Conservation (phyloP, 148 eudicot genomes). For the Chenopodium quinoa region DNA sequence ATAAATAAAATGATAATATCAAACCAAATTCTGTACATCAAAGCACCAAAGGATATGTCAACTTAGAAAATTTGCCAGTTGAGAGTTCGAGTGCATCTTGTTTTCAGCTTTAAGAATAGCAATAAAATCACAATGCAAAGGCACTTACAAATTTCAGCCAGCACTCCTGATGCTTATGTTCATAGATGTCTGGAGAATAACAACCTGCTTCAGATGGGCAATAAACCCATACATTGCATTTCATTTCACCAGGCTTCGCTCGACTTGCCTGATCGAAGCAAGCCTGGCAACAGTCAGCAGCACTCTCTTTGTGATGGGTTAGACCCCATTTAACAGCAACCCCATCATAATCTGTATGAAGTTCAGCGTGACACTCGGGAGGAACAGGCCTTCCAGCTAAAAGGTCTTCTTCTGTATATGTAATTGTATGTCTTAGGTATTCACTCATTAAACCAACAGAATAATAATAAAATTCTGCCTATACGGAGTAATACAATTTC, state of each 20-base stretch:
- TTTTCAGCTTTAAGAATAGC: neutral
- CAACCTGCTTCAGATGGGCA: slow-evolving; percentile 91
- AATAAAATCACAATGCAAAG: neutral
- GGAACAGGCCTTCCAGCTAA: slow-evolving; percentile 80
- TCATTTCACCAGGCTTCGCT: slow-evolving; percentile 66
- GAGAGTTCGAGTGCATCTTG: neutral
- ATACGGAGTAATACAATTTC: neutral
- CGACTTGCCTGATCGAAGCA: slow-evolving; percentile 80
- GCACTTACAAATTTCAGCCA: slow-evolving; percentile 92
- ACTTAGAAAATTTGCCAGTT: neutral
- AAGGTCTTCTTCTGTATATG: slow-evolving; percentile 53
- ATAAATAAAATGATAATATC: neutral
- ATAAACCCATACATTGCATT: slow-evolving; percentile 94
- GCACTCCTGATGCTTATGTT: slow-evolving; percentile 84
- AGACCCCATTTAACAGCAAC: slow-evolving; percentile 94
- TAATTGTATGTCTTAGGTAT: slow-evolving; percentile 4
- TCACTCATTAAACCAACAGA: neutral
- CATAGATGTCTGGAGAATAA: slow-evolving; percentile 84
- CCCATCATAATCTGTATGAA: slow-evolving; percentile 84
- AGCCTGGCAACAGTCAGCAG: slow-evolving; percentile 91
- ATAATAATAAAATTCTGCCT: neutral
- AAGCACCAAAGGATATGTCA: neutral
- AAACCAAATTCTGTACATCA: neutral
- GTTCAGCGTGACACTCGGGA: slow-evolving; percentile 70
- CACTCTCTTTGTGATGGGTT: slow-evolving; percentile 87